Percentiles rank a stretch among this genome's conserved stretches.
Evolutionary conservation across 169 alveolate species (phyloP).

Genomic region (Plasmodium knowlesi): DNA sequence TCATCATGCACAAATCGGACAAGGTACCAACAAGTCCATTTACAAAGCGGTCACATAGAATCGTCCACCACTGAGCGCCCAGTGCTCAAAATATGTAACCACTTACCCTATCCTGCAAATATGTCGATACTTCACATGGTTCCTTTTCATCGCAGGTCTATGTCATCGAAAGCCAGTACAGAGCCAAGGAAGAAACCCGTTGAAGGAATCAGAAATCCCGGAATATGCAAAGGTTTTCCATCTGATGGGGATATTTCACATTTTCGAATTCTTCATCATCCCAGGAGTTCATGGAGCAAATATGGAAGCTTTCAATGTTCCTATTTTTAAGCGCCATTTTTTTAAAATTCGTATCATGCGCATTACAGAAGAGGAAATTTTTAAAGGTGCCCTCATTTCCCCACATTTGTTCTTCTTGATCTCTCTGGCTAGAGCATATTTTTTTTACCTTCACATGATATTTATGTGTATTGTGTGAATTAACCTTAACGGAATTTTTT

Average conservation of each 20-base stretch:
- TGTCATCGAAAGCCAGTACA: conserved; percentile 14
- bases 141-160: conserved; percentile 7
- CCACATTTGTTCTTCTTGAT: not conserved
- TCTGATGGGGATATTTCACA: conserved; percentile 15
- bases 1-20: conserved; percentile 65
- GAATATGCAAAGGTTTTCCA: conserved; percentile 58
- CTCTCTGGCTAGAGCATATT: not conserved
- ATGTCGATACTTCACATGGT: not conserved
- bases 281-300: conserved; percentile 30
- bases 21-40: conserved; percentile 21
- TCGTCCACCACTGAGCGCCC: not conserved
- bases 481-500: not conserved
- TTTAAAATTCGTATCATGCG: conserved; percentile 12
- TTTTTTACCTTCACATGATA: conserved; percentile 55
- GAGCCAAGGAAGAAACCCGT: not conserved
- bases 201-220: conserved; percentile 15
- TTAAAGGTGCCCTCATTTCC: not conserved
- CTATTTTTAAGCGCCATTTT: conserved; percentile 26
- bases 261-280: not conserved
- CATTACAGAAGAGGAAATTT: not conserved
- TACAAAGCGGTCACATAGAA: not conserved
- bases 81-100: not conserved
- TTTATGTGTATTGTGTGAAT: not conserved
- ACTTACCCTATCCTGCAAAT: not conserved
- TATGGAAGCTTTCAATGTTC: conserved; percentile 73